These are phyloP conservation scores for Geotrichum fermentans DNA, from an alignment of 1,139 yeast species.

Conservation along the genomic window DNA sequence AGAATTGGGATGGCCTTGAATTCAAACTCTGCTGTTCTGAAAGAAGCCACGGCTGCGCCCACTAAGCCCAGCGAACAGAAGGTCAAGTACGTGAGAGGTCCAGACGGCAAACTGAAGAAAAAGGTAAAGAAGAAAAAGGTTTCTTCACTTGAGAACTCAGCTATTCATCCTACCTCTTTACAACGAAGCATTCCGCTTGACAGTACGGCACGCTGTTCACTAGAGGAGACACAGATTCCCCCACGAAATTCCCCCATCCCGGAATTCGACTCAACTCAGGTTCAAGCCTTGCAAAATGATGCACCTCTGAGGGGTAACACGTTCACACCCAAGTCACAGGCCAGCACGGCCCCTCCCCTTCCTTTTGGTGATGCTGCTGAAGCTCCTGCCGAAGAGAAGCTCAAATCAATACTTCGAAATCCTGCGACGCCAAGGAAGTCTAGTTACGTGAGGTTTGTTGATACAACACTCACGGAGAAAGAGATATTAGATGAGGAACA, in stretches of 20 bases:
- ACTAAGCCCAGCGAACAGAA: neutral
- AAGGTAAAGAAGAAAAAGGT: neutral
- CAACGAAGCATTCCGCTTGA: too few species aligned
- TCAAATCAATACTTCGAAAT: neutral
- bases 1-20: neutral
- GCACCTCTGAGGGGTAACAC: neutral
- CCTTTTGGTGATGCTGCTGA: neutral
- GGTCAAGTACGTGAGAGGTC: neutral
- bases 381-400: neutral
- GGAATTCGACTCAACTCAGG: neutral
- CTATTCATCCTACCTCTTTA: neutral
- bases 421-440: neutral
- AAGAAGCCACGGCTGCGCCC: too few species aligned
- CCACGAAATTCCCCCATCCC: too few species aligned
- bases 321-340: neutral
- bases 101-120: slow-evolving; percentile 1
- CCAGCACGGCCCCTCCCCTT: neutral
- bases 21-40: neutral
- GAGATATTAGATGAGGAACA: neutral
- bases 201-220: too few species aligned
- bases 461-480: neutral
- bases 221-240: too few species aligned
- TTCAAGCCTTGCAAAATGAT: neutral
- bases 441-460: neutral
- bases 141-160: neutral